Evolutionary conservation across 140 eudicot genomes (phyloP).

Genomic region (Bidens hawaiensis): DNA sequence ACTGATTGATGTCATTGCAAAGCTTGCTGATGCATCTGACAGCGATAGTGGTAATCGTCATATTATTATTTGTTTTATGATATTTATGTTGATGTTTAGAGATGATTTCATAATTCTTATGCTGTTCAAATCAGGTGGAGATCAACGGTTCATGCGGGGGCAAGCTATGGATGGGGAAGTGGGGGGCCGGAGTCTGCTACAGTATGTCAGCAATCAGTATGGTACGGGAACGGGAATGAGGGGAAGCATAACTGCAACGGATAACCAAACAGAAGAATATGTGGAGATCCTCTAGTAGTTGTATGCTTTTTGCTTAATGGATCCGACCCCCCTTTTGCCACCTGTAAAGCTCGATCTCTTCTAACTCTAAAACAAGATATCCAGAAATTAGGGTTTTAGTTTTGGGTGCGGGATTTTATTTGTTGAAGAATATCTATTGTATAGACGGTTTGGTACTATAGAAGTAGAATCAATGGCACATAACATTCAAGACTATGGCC

Average conservation of each 20-base stretch:
- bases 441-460: slow-evolving; percentile 20
- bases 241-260: slow-evolving; percentile 29
- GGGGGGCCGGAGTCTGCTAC: slow-evolving; percentile 25
- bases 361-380: slow-evolving; percentile 6
- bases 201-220: slow-evolving; percentile 25
- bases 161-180: slow-evolving; percentile 29
- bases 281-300: slow-evolving; percentile 33
- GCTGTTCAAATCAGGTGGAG: slow-evolving; percentile 41
- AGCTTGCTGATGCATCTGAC: slow-evolving; percentile 80
- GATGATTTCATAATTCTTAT: not conserved
- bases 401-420: slow-evolving; percentile 23
- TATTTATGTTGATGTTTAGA: not conserved
- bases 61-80: not conserved
- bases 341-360: slow-evolving; percentile 17
- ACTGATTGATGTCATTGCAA: slow-evolving; percentile 70
- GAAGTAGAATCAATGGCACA: slow-evolving; percentile 25
- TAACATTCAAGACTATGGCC: slow-evolving; percentile 14
- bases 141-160: slow-evolving; percentile 24
- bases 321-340: slow-evolving; percentile 14
- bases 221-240: slow-evolving; percentile 27
- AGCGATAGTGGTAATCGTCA: slow-evolving; percentile 63
- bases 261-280: slow-evolving; percentile 39
- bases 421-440: slow-evolving; percentile 16
- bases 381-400: slow-evolving; percentile 28
- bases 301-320: slow-evolving; percentile 11